Conservation (phyloP, 2,329 filamentous ascomycete genomes). For the Cladobotryum mycophilum region DNA sequence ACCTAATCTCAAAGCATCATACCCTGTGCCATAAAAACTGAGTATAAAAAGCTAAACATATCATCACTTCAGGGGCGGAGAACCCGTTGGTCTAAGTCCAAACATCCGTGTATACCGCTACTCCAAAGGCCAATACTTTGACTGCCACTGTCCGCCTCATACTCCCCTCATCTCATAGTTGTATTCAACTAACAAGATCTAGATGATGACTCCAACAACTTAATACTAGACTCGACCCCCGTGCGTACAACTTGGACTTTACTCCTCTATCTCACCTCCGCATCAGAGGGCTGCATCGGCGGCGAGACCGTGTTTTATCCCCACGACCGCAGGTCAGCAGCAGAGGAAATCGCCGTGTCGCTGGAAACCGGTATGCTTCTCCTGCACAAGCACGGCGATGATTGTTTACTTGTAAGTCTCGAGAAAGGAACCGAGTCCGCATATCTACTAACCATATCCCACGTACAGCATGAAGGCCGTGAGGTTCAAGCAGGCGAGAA, state of each 20-base stretch:
- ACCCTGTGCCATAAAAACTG: too few species aligned
- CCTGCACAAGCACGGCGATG: slow-evolving; percentile 80
- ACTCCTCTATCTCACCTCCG: slow-evolving; percentile 76
- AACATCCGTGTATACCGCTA: slow-evolving; percentile 91
- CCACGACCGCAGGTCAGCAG: slow-evolving; percentile 49
- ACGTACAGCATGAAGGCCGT: slow-evolving; percentile 65
- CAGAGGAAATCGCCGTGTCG: slow-evolving; percentile 63
- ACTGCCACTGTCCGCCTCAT: slow-evolving; percentile 69
- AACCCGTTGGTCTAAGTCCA: slow-evolving; percentile 76
- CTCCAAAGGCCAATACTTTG: slow-evolving; percentile 80
- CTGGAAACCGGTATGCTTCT: slow-evolving; percentile 81
- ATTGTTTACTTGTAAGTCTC: slow-evolving; percentile 66
- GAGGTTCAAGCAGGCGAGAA: slow-evolving; percentile 79
- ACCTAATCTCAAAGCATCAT: background rate
- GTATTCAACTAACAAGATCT: background rate
- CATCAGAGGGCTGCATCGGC: slow-evolving; percentile 67
- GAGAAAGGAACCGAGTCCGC: too few species aligned
- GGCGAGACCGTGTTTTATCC: slow-evolving; percentile 93
- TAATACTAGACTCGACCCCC: slow-evolving; percentile 38
- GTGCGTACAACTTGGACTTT: slow-evolving; percentile 79
- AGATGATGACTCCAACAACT: slow-evolving; percentile 83
- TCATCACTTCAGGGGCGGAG: slow-evolving; percentile 62
- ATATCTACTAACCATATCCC: slow-evolving; percentile 18
- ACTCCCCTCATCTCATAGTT: background rate
- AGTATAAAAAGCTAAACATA: background rate